These are phyloP conservation scores for Lachancea sp. DNA, from an alignment of 805 yeast genomes.

Conservation along the genomic window DNA sequence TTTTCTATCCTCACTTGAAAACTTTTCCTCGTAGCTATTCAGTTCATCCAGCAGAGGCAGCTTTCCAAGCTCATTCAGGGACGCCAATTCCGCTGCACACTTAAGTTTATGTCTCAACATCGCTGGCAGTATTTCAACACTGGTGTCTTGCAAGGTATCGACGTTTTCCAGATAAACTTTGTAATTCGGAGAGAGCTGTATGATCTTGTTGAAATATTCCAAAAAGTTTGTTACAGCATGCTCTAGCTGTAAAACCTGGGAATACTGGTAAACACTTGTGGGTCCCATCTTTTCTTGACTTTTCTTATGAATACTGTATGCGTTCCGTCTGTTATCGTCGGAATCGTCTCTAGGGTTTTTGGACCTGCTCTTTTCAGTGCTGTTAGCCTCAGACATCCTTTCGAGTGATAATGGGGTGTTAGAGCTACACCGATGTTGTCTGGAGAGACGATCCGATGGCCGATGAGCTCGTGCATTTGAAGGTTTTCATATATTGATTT, in stretches of 20 bases:
- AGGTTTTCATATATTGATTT: no score
- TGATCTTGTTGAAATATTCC: conserved; percentile 43
- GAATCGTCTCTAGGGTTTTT: not conserved
- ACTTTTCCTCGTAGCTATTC: conserved; percentile 34
- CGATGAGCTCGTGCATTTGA: conserved; percentile 1
- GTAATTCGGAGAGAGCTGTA: conserved; percentile 51
- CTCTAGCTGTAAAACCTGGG: conserved; percentile 37
- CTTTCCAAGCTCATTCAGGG: conserved; percentile 43
- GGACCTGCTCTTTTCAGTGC: not conserved
- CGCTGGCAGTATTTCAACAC: conserved; percentile 42
- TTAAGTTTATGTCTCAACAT: conserved; percentile 48
- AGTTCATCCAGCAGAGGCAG: conserved; percentile 54
- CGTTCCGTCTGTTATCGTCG: conserved; percentile 27
- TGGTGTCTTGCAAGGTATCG: conserved; percentile 26
- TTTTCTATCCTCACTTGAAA: conserved; percentile 10
- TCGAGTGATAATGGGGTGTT: no score
- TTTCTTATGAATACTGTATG: conserved; percentile 27
- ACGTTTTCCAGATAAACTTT: conserved; percentile 36
- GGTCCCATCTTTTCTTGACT: conserved; percentile 12
- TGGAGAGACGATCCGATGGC: no score
- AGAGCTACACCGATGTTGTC: no score
- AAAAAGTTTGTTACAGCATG: conserved; percentile 49
- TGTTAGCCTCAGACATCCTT: not conserved
- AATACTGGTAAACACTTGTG: conserved; percentile 17
- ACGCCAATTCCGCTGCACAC: conserved; percentile 54